phyloP scores from a whole-genome alignment of 1,139 yeast genomes.

The Geotrichum phurueaensis region DNA sequence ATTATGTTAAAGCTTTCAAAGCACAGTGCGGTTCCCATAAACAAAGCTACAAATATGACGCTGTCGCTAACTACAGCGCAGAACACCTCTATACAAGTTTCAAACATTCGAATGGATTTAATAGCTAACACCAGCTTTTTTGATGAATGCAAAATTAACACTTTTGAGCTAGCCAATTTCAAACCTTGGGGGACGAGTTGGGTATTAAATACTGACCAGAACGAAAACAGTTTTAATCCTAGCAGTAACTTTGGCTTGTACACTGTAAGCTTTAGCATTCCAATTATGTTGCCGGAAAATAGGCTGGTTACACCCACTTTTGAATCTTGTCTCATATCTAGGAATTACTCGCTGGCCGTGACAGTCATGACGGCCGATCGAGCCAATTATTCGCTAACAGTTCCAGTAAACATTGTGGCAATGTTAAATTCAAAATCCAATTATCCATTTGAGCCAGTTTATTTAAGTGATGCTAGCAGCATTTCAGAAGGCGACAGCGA shows the following conservation, averaged over 20 bases:
- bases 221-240: background rate
- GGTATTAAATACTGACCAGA: background rate
- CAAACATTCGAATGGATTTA: background rate
- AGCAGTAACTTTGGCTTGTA: background rate
- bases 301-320: background rate
- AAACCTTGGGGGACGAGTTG: background rate
- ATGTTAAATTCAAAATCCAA: background rate
- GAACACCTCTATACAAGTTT: background rate
- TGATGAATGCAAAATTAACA: background rate
- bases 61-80: background rate
- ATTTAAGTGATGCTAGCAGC: background rate
- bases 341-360: background rate
- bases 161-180: background rate
- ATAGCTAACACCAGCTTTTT: background rate
- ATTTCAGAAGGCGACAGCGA: background rate
- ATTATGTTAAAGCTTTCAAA: background rate
- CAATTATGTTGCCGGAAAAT: background rate
- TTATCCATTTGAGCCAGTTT: background rate
- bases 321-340: background rate
- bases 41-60: background rate
- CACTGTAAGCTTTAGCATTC: background rate
- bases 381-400: background rate
- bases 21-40: background rate
- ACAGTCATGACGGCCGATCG: background rate
- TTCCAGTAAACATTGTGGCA: background rate